phyloP scores from a whole-genome alignment of 2,329 filamentous ascomycete species.

The Phyllachora maydis region DNA sequence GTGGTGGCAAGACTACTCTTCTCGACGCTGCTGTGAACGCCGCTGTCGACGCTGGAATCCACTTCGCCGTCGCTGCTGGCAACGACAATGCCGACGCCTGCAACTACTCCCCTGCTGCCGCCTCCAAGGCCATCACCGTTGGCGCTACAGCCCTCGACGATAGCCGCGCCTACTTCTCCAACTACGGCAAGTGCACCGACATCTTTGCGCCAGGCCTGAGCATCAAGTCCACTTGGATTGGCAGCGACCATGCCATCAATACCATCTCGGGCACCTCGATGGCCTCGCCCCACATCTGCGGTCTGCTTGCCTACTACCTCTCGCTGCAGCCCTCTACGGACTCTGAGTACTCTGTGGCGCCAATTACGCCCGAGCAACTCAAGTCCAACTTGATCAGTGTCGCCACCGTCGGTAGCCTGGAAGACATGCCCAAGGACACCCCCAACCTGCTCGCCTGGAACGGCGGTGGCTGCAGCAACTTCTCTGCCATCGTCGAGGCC shows the following conservation, averaged over 20 bases:
- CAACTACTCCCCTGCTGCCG: slow-evolving; percentile 95
- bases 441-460: slow-evolving; percentile 97
- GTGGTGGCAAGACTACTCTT: slow-evolving; percentile 86
- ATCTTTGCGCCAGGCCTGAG: slow-evolving; percentile 96
- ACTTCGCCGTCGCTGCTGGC: slow-evolving; percentile 95
- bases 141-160: slow-evolving; percentile 87
- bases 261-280: slow-evolving; percentile 99
- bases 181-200: slow-evolving; percentile 98
- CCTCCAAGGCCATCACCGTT: slow-evolving; percentile 81
- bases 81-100: slow-evolving; percentile 98
- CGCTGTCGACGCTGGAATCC: slow-evolving; percentile 74
- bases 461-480: slow-evolving; percentile 88
- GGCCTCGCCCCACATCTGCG: slow-evolving; percentile 92
- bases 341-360: slow-evolving; percentile 76
- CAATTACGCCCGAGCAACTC: slow-evolving; percentile 82
- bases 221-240: slow-evolving; percentile 97
- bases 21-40: slow-evolving; percentile 88
- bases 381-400: slow-evolving; percentile 76
- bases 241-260: slow-evolving; percentile 89
- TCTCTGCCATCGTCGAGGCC: slow-evolving; percentile 55
- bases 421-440: slow-evolving; percentile 68
- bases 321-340: slow-evolving; percentile 82
- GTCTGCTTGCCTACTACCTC: slow-evolving; percentile 93
- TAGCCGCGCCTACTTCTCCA: slow-evolving; percentile 99
- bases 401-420: slow-evolving; percentile 57